phyloP scores from a whole-genome alignment of 2,329 filamentous ascomycete species.

The Apiospora aurea region DNA sequence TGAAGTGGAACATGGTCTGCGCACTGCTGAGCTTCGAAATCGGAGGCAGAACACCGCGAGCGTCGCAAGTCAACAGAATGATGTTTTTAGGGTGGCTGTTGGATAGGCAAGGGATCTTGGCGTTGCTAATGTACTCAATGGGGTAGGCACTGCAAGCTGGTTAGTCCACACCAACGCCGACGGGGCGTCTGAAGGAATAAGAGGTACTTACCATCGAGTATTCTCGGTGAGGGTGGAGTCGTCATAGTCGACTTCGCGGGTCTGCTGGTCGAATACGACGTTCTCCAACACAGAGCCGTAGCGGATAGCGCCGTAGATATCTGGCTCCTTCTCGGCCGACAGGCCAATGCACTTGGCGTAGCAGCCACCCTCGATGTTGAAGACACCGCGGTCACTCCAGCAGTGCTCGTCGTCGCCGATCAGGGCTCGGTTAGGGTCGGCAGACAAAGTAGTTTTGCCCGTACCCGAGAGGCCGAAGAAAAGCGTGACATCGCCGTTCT shows the following conservation, averaged over 20 bases:
- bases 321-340: slow-evolving; percentile 97
- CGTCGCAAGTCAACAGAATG: slow-evolving; percentile 96
- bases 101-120: slow-evolving; percentile 96
- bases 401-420: slow-evolving; percentile 99
- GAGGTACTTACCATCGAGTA: slow-evolving; percentile 72
- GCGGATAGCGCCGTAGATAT: slow-evolving; percentile 94
- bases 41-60: slow-evolving; percentile 93
- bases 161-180: slow-evolving; percentile 27
- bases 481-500: slow-evolving; percentile 93
- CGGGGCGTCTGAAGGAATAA: background rate
- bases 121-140: slow-evolving; percentile 98
- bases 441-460: slow-evolving; percentile 97
- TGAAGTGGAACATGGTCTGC: slow-evolving; percentile 99
- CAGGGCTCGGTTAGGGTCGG: slow-evolving; percentile 92
- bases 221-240: slow-evolving; percentile 96
- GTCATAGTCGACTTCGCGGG: slow-evolving; percentile 93
- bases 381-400: slow-evolving; percentile 95
- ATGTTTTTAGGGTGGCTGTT: slow-evolving; percentile 93
- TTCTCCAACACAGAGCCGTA: slow-evolving; percentile 99
- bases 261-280: slow-evolving; percentile 93
- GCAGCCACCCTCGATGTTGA: slow-evolving; percentile 99
- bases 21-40: slow-evolving; percentile 95
- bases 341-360: slow-evolving; percentile 99
- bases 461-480: slow-evolving; percentile 99
- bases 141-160: slow-evolving; percentile 74